Conservation (phyloP, 768 basidiomycete genomes). For the Boletus coccyginus region DNA sequence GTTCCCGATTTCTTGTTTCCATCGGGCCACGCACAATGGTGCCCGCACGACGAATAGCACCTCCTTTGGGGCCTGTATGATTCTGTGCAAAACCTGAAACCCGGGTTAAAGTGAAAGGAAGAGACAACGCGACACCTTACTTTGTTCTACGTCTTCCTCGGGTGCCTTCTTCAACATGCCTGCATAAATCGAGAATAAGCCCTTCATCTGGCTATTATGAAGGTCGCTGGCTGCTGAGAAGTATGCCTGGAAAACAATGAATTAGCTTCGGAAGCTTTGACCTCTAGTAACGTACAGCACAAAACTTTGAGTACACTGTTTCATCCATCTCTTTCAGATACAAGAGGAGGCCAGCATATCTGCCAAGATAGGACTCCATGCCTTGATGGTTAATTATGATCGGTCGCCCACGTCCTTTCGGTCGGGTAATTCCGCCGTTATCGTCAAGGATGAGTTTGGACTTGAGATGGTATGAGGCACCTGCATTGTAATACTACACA, state of each 20-base stretch:
- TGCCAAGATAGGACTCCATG: conserved; percentile 80
- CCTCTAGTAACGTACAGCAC: conserved; percentile 61
- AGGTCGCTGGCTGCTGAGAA: conserved; percentile 84
- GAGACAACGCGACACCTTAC: conserved; percentile 35
- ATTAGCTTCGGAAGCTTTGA: background rate
- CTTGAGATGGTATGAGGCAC: conserved; percentile 35
- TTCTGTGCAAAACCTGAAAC: conserved; percentile 42
- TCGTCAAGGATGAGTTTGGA: conserved; percentile 67
- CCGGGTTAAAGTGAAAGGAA: background rate
- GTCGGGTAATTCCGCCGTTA: conserved; percentile 52
- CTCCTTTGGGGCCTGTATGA: conserved; percentile 39
- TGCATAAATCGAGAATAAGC: conserved; percentile 58
- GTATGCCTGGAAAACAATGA: conserved; percentile 63
- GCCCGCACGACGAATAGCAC: conserved; percentile 76
- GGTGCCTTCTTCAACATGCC: conserved; percentile 59
- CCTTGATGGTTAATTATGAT: conserved; percentile 60
- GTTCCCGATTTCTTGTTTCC: conserved; percentile 45
- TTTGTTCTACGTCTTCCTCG: conserved; percentile 74
- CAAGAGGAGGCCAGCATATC: conserved; percentile 86
- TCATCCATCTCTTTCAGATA: conserved; percentile 98
- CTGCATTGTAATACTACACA: background rate
- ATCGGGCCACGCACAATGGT: conserved; percentile 80
- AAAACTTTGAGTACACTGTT: conserved; percentile 79
- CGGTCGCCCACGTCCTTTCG: conserved; percentile 42
- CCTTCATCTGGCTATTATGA: conserved; percentile 78